phyloP scores from a whole-genome alignment of 2,329 filamentous ascomycete species.

The Paradendryphiella salina region DNA sequence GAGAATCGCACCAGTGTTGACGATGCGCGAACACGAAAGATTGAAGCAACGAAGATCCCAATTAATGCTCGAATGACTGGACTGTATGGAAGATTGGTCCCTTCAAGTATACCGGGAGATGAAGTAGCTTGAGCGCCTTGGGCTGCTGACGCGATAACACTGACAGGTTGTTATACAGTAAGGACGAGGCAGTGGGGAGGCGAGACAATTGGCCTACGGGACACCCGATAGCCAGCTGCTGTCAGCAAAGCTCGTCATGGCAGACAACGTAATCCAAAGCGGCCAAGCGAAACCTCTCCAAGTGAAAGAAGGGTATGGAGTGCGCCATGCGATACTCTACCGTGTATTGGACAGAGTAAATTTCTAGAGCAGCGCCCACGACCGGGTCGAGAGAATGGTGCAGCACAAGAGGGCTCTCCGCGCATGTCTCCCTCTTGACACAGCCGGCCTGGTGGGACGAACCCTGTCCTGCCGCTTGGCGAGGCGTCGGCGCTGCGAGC shows the following conservation, averaged over 20 bases:
- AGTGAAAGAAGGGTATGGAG: conserved; percentile 21
- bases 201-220: conserved; percentile 9
- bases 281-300: conserved; percentile 23
- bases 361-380: conserved; percentile 25
- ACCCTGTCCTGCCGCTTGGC: conserved; percentile 25
- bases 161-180: conserved; percentile 32
- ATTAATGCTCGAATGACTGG: neutral
- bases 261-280: conserved; percentile 26
- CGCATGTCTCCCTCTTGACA: conserved; percentile 27
- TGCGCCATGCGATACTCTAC: conserved; percentile 8
- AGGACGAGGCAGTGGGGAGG: conserved; percentile 19
- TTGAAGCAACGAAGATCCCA: conserved; percentile 2
- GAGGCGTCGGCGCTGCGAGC: conserved; percentile 18
- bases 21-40: conserved; percentile 10
- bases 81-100: conserved; percentile 6
- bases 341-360: conserved; percentile 10
- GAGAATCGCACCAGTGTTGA: conserved; percentile 7
- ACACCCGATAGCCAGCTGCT: conserved; percentile 26
- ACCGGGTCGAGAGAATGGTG: conserved; percentile 21
- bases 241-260: conserved; percentile 19
- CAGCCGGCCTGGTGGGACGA: conserved; percentile 16
- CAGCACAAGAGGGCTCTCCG: conserved; percentile 17
- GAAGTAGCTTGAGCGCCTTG: conserved; percentile 28
- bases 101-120: conserved; percentile 17
- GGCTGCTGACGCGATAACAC: conserved; percentile 9